phyloP scores from a whole-genome alignment of 192 early-diverging fungal species.

The Dispira simplex region DNA sequence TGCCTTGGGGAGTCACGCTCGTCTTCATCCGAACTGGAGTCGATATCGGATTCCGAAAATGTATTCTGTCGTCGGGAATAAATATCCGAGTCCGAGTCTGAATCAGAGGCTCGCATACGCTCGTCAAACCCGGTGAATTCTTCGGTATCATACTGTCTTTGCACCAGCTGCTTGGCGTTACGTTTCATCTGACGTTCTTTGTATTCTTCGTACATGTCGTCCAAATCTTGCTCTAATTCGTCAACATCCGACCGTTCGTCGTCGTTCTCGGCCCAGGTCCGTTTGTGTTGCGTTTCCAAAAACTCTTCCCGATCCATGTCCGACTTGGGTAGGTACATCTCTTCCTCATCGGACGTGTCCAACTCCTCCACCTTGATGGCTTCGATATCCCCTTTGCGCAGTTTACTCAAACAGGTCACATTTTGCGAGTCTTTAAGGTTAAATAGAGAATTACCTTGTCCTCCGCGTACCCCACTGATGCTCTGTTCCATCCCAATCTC shows the following conservation, averaged over 20 bases:
- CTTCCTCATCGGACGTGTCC: too few species aligned
- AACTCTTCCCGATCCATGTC: neutral
- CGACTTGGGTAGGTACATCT: too few species aligned
- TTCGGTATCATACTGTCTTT: constrained; percentile 37
- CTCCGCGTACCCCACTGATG: constrained; percentile 17
- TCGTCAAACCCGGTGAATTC: constrained; percentile 11
- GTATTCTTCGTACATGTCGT: constrained; percentile 53
- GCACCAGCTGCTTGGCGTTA: constrained; percentile 59
- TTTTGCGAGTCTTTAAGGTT: constrained; percentile 22
- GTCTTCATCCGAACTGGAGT: constrained; percentile 11
- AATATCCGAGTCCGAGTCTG: neutral
- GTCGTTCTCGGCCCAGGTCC: constrained; percentile 29
- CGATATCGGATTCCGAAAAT: too few species aligned
- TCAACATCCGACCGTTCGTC: constrained; percentile 30
- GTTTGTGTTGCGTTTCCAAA: constrained; percentile 12
- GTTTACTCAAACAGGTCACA: neutral
- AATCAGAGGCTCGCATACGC: neutral
- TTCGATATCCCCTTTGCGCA: constrained; percentile 39
- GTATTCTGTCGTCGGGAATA: too few species aligned
- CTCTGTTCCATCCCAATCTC: constrained; percentile 61
- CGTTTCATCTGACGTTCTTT: constrained; percentile 51
- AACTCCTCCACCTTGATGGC: constrained; percentile 20
- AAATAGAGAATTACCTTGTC: constrained; percentile 29
- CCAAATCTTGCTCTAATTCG: constrained; percentile 42
- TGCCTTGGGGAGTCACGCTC: constrained; percentile 17